Evolutionary conservation across 352 stramenopile genomes (phyloP).

Genomic region (Phytophthora foliorum): DNA sequence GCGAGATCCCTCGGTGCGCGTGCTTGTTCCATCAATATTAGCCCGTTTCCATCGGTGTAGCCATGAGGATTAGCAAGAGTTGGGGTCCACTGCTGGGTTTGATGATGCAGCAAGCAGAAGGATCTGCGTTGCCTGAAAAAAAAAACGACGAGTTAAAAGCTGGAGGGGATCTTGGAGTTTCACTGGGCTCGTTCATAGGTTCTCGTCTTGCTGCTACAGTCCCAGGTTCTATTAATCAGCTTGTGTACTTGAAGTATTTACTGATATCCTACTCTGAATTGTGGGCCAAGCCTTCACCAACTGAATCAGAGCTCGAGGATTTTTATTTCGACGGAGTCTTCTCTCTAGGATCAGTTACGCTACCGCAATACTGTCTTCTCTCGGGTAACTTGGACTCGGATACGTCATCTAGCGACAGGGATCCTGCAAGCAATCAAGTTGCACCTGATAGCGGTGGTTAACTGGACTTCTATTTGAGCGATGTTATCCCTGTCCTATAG

Average conservation of each 20-base stretch:
- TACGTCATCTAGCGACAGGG: neutral
- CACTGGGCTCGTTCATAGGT: neutral
- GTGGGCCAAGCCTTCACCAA: constrained; percentile 37
- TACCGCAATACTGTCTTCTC: constrained; percentile 41
- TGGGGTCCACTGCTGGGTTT: constrained; percentile 27
- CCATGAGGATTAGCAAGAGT: constrained; percentile 42
- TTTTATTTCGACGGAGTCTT: constrained; percentile 36
- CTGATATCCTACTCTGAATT: constrained; percentile 42
- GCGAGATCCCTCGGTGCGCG: constrained; percentile 36
- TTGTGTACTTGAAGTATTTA: constrained; percentile 33
- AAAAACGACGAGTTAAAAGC: no score
- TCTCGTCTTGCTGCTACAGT: neutral
- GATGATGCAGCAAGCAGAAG: constrained; percentile 11
- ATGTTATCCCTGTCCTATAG: no score
- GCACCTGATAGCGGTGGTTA: constrained; percentile 1
- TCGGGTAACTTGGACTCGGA: constrained; percentile 30
- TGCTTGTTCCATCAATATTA: constrained; percentile 45
- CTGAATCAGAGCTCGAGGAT: constrained; percentile 20
- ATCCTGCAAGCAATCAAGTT: constrained; percentile 29
- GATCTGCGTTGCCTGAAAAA: neutral
- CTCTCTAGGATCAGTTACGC: constrained; percentile 13
- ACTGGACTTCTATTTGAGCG: no score
- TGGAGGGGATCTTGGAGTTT: neutral
- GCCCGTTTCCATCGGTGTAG: constrained; percentile 45
- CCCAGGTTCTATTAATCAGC: constrained; percentile 20